Evolutionary conservation across 108 stramenopile species (phyloP).

Genomic region (Hondaea fermentalgiana): DNA sequence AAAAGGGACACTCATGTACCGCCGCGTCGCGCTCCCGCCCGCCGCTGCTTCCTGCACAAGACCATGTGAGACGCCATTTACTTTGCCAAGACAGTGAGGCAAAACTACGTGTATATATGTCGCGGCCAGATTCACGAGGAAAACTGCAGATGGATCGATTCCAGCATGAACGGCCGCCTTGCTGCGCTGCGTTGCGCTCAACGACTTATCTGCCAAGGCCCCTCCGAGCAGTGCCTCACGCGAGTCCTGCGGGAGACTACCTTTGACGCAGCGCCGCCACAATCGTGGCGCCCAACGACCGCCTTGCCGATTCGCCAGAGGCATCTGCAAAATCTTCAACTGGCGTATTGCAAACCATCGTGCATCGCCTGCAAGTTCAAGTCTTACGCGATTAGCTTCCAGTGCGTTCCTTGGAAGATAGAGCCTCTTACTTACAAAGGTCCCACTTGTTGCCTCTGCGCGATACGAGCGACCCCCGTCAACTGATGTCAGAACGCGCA

Average conservation of each 20-base stretch:
- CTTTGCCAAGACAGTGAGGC: neutral
- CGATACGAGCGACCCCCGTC: neutral
- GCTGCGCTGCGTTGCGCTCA: neutral
- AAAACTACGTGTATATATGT: neutral
- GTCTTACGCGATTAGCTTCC: neutral
- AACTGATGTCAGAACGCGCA: neutral
- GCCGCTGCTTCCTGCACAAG: neutral
- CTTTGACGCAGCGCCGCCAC: no score
- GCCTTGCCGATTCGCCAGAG: neutral
- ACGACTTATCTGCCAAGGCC: no score
- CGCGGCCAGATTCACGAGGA: neutral
- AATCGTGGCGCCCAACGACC: no score
- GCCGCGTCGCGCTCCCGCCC: neutral
- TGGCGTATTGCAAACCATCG: neutral
- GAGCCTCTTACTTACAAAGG: neutral
- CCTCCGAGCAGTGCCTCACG: no score
- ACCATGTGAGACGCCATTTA: neutral
- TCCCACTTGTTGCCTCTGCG: neutral
- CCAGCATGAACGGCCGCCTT: neutral
- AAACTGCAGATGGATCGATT: neutral
- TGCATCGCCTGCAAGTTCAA: neutral
- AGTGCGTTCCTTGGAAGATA: neutral
- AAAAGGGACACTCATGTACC: neutral
- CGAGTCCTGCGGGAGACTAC: no score
- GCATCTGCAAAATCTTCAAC: neutral